Base-by-base conservation (phyloP, 306 rosid genomes). In the Prunus armeniaca region DNA sequence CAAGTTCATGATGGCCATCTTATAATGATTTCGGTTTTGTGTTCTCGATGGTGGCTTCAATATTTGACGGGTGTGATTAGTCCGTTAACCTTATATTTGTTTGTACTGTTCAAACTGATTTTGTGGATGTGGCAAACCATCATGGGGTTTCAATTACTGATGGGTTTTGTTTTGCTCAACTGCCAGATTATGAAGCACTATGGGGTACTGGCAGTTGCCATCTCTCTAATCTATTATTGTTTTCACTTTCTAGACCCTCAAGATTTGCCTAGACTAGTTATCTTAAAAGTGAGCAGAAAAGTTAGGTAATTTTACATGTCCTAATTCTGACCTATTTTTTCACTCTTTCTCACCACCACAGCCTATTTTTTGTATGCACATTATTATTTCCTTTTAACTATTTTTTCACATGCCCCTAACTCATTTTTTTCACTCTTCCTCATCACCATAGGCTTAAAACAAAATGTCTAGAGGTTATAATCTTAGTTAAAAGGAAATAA, bases 21-120 rank as follows among this genome's bases (percentile, higher is more conserved):
- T 82, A 86, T 91, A 76, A 87, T 81, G 66, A 73, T 74, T 79
- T 78, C 67, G 69, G 72, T 79, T 51, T 60, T 83, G 80, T 22
- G 43, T 2, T 58, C 57, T 2, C 12, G 25, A 55, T 32, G 65
- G 78, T 52, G 73, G 78, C 78, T 54, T 50, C 64, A 12, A 46
- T 24, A 47, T 62, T 67, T 45, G 71, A 60, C 69, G 15, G 71
- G 78, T 76, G 72, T 28, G 27, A 52, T 49, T 54, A 80, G 25
- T 81, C 78, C 79, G 28, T 58, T 52, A 46, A 66, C 79, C 43
- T 50, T 56, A 47, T 61, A 83, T 85, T 79, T 79, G 75, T 83
- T 54, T 81, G 83, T 69, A 81, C 82, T 52, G 69, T 72, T 45
- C 45, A 49, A 77, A 85, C 88, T 73, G 69, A 81, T 80, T 72